These are phyloP conservation scores for Ascochyta viciae-villosae DNA, from an alignment of 2,329 filamentous ascomycete species.

Conservation along the genomic window DNA sequence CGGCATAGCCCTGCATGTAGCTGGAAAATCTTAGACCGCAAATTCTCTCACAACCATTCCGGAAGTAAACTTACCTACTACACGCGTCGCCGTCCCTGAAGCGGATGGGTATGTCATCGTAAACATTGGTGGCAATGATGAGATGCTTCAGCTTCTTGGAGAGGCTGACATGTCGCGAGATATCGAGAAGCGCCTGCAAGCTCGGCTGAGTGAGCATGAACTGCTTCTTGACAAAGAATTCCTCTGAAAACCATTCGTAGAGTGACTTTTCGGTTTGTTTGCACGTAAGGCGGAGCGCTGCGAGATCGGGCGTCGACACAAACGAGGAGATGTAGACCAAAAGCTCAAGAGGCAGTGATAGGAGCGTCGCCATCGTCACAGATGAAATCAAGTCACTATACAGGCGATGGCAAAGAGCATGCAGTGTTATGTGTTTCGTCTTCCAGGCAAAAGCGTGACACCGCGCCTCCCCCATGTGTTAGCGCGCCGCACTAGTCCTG, in stretches of 20 bases:
- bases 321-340: constrained; percentile 60
- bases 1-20: constrained; percentile 30
- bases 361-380: constrained; percentile 31
- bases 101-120: constrained; percentile 21
- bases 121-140: constrained; percentile 57
- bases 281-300: constrained; percentile 63
- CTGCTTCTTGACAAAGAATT: constrained; percentile 71
- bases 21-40: neutral
- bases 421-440: neutral
- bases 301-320: constrained; percentile 64
- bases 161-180: constrained; percentile 49
- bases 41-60: too few relatives aligned
- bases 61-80: neutral
- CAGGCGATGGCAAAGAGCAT: neutral
- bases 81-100: constrained; percentile 24
- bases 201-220: constrained; percentile 69
- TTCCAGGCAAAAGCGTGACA: constrained; percentile 16
- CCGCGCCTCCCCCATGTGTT: constrained; percentile 4
- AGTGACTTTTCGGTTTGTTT: constrained; percentile 62
- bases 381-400: neutral
- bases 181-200: constrained; percentile 59
- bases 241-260: constrained; percentile 63
- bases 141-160: constrained; percentile 55
- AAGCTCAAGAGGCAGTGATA: constrained; percentile 63
- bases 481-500: constrained; percentile 11